These are phyloP conservation scores for Eutypella sp. DNA, from an alignment of 2,329 filamentous ascomycete genomes.

Conservation along the genomic window DNA sequence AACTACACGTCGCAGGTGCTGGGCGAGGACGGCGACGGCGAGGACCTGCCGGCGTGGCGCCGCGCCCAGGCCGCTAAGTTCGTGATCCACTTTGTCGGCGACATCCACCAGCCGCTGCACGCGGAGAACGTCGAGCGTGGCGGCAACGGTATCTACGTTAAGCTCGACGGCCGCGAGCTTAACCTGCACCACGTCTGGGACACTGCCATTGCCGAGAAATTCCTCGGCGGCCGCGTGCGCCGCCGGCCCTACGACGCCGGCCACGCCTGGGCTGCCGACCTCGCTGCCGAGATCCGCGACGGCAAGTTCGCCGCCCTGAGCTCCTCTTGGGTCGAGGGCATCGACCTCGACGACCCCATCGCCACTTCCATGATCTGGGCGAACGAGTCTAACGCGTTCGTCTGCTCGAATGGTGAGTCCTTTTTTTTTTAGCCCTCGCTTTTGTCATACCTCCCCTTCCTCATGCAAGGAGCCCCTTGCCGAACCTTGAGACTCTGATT, in stretches of 20 bases:
- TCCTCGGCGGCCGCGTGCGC: slow-evolving; percentile 51
- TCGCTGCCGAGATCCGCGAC: slow-evolving; percentile 48
- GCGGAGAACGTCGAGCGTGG: slow-evolving; percentile 59
- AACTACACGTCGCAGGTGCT: slow-evolving; percentile 56
- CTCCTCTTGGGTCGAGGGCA: slow-evolving; percentile 50
- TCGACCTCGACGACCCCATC: slow-evolving; percentile 49
- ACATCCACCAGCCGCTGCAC: slow-evolving; percentile 66
- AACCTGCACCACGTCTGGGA: slow-evolving; percentile 76
- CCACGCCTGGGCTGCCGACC: slow-evolving; percentile 49
- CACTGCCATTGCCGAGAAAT: slow-evolving; percentile 61
- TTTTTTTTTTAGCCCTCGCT: not conserved
- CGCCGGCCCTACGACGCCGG: slow-evolving; percentile 47
- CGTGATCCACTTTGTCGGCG: slow-evolving; percentile 63
- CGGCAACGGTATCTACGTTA: slow-evolving; percentile 64
- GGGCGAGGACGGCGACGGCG: no score
- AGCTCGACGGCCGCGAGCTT: slow-evolving; percentile 49
- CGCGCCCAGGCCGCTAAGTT: slow-evolving; percentile 61
- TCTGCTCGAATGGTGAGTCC: slow-evolving; percentile 55
- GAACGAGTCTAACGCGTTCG: slow-evolving; percentile 54
- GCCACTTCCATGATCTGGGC: slow-evolving; percentile 60
- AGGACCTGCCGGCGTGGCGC: slow-evolving; percentile 37
- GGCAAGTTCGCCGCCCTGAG: slow-evolving; percentile 51
- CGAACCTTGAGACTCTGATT: no score
- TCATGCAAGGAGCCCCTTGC: no score
- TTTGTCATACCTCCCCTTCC: not conserved